Base-by-base conservation (phyloP, 805 yeast species). In the Nakazawaea laoshanensis region DNA sequence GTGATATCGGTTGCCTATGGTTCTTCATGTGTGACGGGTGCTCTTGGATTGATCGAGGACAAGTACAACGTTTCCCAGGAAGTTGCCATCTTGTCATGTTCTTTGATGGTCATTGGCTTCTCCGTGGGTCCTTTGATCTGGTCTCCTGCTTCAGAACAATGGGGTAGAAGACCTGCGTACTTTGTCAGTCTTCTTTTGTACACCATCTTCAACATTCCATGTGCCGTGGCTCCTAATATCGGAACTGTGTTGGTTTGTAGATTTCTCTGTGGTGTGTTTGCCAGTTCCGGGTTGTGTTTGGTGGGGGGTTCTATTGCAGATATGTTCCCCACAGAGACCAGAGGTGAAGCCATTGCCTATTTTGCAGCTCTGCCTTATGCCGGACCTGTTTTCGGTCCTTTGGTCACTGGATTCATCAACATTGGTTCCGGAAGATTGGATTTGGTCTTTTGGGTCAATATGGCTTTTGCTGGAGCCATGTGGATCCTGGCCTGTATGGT, bases 281-380 rank as follows among this genome's bases (percentile, higher is more conserved):
- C 92, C 1, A 70, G 89, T 25, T 79, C 94, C 8, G 94, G 89
- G 16, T 65, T 87, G 29, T 77, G 88, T 35, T 67, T 83, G 33
- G 95, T 87, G 38, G 95, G 95, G 54, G 96, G 95, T 33, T 79
- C 94, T 24, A 73, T 87, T 41, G 89, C 92, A 30, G 96, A 87
- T 56, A 70, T 87, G 66, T 89, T 87, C 66, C 71, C 77, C n/a
- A 67, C 72, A 34, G 80, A 73, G 42, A 73, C 87, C 1, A 70
- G 95, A 61, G 95, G 95, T 45, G 70, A 77, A 48, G 95, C 95
- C 25, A 85, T 87, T 57, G 94, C 95, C 0, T 80, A 80, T 48
- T 87, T 87, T 49, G 88, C 94, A 9, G 86, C 85, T 48, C 86
- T 92, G 38, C 96, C 96, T 2, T 87, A 86, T 55, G 79, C 88